Evolutionary conservation across 768 basidiomycete genomes (phyloP).

Genomic region (Inosperma sp.): DNA sequence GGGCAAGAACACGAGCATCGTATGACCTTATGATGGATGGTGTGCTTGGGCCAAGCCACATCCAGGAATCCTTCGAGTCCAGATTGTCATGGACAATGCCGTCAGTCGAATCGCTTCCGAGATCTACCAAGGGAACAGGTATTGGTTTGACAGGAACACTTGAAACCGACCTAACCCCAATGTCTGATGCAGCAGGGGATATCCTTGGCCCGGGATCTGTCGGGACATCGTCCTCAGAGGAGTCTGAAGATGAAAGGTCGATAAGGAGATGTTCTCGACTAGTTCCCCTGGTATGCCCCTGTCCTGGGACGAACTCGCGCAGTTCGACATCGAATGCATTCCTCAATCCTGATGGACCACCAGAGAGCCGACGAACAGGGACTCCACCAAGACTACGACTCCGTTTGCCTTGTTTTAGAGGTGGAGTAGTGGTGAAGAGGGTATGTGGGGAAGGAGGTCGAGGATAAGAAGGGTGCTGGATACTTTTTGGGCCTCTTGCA

Average conservation of each 20-base stretch:
- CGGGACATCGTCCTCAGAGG: slow-evolving; percentile 8
- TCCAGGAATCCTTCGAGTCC: slow-evolving; percentile 9
- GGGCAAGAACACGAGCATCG: neutral
- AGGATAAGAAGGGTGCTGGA: slow-evolving; percentile 7
- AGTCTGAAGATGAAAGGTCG: slow-evolving; percentile 21
- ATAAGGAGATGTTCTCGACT: slow-evolving; percentile 23
- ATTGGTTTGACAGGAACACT: neutral
- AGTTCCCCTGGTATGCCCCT: slow-evolving; percentile 9
- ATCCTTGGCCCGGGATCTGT: slow-evolving; percentile 2
- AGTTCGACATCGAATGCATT: slow-evolving; percentile 16
- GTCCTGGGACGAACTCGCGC: slow-evolving; percentile 7
- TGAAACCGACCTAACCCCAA: slow-evolving; percentile 11
- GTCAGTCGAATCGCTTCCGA: neutral
- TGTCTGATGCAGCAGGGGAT: slow-evolving; percentile 23
- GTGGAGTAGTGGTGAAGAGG: slow-evolving; percentile 23
- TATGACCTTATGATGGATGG: slow-evolving; percentile 5
- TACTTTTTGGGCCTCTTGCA: neutral
- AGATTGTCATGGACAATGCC: neutral
- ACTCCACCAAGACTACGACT: slow-evolving; percentile 26
- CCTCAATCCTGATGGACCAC: slow-evolving; percentile 18
- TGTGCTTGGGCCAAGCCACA: slow-evolving; percentile 4
- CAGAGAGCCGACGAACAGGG: slow-evolving; percentile 22
- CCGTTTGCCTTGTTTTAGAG: slow-evolving; percentile 19
- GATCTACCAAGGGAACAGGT: slow-evolving; percentile 5
- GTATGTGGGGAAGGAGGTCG: slow-evolving; percentile 21